Evolutionary conservation across 306 rosid species (phyloP).

Genomic region (Cucurbita ficifolia): DNA sequence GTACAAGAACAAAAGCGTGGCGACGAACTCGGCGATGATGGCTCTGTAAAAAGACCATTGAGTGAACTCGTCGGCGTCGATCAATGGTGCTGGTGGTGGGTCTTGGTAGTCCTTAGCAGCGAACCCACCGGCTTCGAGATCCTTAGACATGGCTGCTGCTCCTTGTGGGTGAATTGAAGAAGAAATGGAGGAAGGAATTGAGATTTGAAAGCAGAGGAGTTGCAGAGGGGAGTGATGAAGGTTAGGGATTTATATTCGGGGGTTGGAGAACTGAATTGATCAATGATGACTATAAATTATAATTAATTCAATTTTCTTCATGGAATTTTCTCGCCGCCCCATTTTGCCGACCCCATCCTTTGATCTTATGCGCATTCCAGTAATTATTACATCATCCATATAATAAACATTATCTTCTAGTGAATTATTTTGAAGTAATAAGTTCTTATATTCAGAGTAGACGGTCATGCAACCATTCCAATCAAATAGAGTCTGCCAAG

Average conservation of each 20-base stretch:
- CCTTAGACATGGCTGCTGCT: slow-evolving; percentile 15
- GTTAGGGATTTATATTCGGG: not conserved
- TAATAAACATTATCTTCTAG: too few species aligned
- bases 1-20: slow-evolving; percentile 15
- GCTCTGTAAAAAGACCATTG: slow-evolving; percentile 18
- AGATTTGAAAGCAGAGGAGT: not conserved
- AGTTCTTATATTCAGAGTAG: too few species aligned
- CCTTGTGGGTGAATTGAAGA: not conserved
- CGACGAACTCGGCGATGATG: slow-evolving; percentile 15
- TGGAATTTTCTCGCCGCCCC: not conserved
- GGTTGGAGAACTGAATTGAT: not conserved
- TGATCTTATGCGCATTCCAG: too few species aligned
- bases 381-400: too few species aligned
- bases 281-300: not conserved
- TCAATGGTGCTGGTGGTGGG: slow-evolving; percentile 11
- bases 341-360: not conserved
- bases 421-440: too few species aligned
- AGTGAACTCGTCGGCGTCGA: slow-evolving; percentile 7
- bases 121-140: not conserved
- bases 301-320: not conserved
- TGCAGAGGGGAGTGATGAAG: not conserved
- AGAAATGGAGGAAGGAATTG: not conserved
- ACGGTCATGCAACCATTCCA: too few species aligned
- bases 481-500: not conserved
- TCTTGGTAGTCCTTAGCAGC: slow-evolving; percentile 7